These are phyloP conservation scores for Ceriops tagal DNA, from an alignment of 345 rosid genomes.

Conservation along the genomic window DNA sequence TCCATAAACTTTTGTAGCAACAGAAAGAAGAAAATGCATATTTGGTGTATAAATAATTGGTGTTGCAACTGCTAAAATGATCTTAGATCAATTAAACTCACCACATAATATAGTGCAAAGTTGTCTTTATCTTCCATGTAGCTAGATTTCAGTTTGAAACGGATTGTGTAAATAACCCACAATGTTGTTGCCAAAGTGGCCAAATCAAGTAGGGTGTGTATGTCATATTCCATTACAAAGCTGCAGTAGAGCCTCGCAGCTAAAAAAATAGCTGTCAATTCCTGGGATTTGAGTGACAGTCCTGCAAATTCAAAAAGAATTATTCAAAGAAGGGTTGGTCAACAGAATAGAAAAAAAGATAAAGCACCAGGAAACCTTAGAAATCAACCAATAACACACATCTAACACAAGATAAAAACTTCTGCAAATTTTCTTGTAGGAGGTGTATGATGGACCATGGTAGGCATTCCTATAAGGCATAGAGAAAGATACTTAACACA, in stretches of 20 bases:
- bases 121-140: slow-evolving; percentile 97
- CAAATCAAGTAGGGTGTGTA: slow-evolving; percentile 89
- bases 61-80: no score
- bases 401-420: no score
- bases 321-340: not conserved
- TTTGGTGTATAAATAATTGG: no score
- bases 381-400: no score
- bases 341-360: no score
- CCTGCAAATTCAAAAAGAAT: slow-evolving; percentile 47
- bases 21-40: no score
- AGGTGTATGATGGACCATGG: no score
- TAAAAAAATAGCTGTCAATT: slow-evolving; percentile 86
- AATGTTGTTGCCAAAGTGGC: slow-evolving; percentile 85
- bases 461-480: no score
- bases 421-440: no score
- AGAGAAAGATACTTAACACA: no score
- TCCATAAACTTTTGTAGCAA: no score
- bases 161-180: slow-evolving; percentile 98
- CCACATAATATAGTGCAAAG: slow-evolving; percentile 90
- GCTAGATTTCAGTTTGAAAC: slow-evolving; percentile 77
- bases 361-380: no score
- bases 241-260: slow-evolving; percentile 93
- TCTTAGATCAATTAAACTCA: slow-evolving; percentile 24
- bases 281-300: slow-evolving; percentile 90
- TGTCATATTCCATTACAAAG: slow-evolving; percentile 97